These are phyloP conservation scores for Auricularia heimuer DNA, from an alignment of 768 basidiomycete genomes.

Conservation along the genomic window DNA sequence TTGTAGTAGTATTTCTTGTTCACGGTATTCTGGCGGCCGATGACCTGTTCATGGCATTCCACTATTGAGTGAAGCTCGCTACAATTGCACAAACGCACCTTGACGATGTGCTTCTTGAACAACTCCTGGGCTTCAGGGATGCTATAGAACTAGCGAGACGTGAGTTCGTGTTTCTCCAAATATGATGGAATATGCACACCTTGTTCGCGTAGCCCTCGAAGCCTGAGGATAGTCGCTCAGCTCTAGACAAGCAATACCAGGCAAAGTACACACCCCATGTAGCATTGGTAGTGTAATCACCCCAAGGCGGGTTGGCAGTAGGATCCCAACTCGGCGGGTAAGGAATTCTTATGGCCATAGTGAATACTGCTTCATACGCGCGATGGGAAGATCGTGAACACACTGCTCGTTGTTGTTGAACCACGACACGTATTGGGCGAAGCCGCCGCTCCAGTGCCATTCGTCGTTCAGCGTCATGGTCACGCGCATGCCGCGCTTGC, in stretches of 20 bases:
- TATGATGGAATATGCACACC: background rate
- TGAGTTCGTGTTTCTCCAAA: background rate
- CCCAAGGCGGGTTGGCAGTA: background rate
- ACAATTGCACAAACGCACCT: background rate
- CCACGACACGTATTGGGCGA: background rate
- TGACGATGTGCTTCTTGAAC: background rate
- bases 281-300: background rate
- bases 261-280: background rate
- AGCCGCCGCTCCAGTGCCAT: constrained; percentile 1
- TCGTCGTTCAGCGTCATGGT: background rate
- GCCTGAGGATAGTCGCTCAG: background rate
- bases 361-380: background rate
- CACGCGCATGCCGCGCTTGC: background rate
- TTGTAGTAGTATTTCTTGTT: background rate
- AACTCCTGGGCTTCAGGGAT: background rate
- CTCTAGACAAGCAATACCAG: background rate
- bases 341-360: background rate
- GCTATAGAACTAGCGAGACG: background rate
- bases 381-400: background rate
- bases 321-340: background rate
- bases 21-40: background rate
- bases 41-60: background rate
- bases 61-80: no score
- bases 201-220: constrained; percentile 1
- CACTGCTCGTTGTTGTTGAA: constrained; percentile 1